Base-by-base conservation (phyloP, 192 early-diverging fungal species). In the Backusella australiensis region DNA sequence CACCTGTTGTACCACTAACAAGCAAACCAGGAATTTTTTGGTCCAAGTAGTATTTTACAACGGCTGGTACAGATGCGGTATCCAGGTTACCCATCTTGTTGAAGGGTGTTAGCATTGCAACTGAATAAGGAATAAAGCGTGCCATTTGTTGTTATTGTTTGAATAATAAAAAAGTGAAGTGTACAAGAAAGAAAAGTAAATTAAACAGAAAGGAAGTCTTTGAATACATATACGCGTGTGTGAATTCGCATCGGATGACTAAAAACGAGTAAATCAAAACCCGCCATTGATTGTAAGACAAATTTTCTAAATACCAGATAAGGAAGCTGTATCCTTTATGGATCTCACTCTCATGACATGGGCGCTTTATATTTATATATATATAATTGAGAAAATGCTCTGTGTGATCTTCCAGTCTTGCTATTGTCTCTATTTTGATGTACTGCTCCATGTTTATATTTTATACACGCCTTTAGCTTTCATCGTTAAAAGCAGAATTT, bases 101-200 rank as follows among this genome's bases (percentile, higher is more conserved):
- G 46, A 77, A 77, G 8, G 76, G 76, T 23, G 76, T 77, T 14
- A 77, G 39, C n/a, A 77, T 77, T 11, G 76, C 76, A 5, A 77
- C 49, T 19, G 76, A 63, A 52, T 77, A 77, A 17, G 76, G 69
- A 34, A 77, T 44, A 69, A 77, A 77, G 0, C 9, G 71, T 17
- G 71, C 17, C 71, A 38, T 72, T 72, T 49, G 39, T 14, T 49
- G 46, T n/a, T 49, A 6, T 49, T 49, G 19, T 49, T 49, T 19
- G 3, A 49, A 49, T 49, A 49, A 49, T 19, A 49, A 49, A 15
- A 49, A 49, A 49, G 42, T 17, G 42, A 49, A 6, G 19, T 49
- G 1, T 49, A 49, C 17, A 49, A 49, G 46, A 49, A 49, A 49
- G 46, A 49, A 49, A 49, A n/a, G 46, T 6, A 17, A 49, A 49